Base-by-base conservation (phyloP, 345 rosid genomes). In the Toxicodendron radicans region DNA sequence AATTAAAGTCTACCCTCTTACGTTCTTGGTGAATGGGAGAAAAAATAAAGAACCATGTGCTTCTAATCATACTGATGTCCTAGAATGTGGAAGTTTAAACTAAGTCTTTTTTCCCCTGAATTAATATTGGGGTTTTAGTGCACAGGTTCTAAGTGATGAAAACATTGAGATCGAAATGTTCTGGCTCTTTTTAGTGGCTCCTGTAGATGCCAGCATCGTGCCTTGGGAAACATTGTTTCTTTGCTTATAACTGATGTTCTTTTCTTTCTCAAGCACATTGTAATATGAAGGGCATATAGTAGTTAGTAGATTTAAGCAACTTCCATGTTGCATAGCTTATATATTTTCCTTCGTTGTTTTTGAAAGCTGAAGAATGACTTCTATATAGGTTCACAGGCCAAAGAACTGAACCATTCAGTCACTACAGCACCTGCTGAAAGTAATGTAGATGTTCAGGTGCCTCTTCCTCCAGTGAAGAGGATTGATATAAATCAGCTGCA, bases 401-500 rank as follows among this genome's bases (percentile, higher is more conserved):
- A 81, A 84, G 76, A 71, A 77, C 73, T 58, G 35, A 76, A 52
- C 33, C 32, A 60, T 59, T 58, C 82, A 4, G 61, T 73, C 12
- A 58, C 74, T 16, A 68, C 72, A 51, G 79, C 72, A 33, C 67
- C 80, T 43, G 82, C 81, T 74, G 83, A 76, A 75, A 78, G 76
- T 71, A 59, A 65, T 67, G 73, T 79, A n/a, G 75, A 77, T 35
- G 74, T 45, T 20, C 70, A 78, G 70, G 49, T 33, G 5, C 9
- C 86, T 63, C 61, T 83, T 61, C 76, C 78, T 68, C 84, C 85
- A 33, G 71, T 78, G 2, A 85, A 83, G 81, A 90, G 86, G 78
- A 57, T 73, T 60, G 88, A 85, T 79, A 89, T 93, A 73, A 91
- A 91, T 65, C 69, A 90, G 86, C 89, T 84, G 0, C 99, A 91